Evolutionary conservation across 352 stramenopile genomes (phyloP), one percentile per base, ranked within the genome.

Genomic region (Phytophthora colocasiae): DNA sequence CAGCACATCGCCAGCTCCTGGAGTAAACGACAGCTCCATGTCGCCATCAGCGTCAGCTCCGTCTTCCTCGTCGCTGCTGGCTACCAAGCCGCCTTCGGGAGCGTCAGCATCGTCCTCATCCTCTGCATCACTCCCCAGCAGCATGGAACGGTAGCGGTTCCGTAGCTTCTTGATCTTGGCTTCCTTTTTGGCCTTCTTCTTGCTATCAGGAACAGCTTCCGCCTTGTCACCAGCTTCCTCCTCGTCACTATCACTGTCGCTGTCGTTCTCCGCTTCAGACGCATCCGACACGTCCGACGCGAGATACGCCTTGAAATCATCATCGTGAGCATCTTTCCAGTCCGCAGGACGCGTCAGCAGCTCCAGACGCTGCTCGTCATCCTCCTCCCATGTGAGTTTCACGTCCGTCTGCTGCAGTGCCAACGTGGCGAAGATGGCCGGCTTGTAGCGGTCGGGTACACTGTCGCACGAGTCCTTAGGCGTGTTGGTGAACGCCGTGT

Each of bases 311-410:
- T 91, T 83, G 34, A 99, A 93, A 60, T 98, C 97, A 59, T 98
- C 91, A 40, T 97, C 92, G 44, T 98, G 78, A 11, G 85, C 77
- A 60, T 93, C 77, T 59, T 95, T 92, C 90, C 90, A 97, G 34
- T 93, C 83, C 8, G 63, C 31, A 22, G 79, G 83, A 53, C 85
- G 67, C 64, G 83, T 94, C 67, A 92, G 60, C 73, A 96, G 71
- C 85, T 96, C 95, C 73, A 97, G 58, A 54, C 96, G 82, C 45
- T 96, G 83, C 9, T 88, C 78, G 64, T 99, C 96, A 56, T 97
- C 95, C 49, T 97, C 83, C 57, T 99, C 97, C 97, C 97, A 99
- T 32, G 95, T 98, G 47, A 97, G 95, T 66, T 96, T 86, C 17
- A 99, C 90, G 34, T 95, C 92, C 5, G 96, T 98, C 55, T 92